Evolutionary conservation across 768 basidiomycete genomes (phyloP).

Genomic region (Amanita thiersii): DNA sequence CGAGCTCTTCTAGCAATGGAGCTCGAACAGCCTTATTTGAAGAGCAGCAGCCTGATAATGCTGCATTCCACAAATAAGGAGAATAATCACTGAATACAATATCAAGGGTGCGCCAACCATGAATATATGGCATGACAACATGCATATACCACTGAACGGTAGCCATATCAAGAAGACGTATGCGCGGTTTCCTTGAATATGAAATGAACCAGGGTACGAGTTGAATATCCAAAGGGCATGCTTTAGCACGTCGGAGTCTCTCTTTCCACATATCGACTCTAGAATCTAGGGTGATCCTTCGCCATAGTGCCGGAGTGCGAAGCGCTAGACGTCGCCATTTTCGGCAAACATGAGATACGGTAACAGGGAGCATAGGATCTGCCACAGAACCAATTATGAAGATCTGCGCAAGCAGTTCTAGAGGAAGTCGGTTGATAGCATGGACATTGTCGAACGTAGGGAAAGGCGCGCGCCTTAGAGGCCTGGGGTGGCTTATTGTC

Average conservation of each 20-base stretch:
- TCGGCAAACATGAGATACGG: constrained; percentile 62
- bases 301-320: constrained; percentile 57
- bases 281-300: constrained; percentile 43
- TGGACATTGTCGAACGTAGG: constrained; percentile 23
- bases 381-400: constrained; percentile 54
- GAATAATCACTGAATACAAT: constrained; percentile 46
- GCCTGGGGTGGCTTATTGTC: constrained; percentile 27
- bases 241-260: constrained; percentile 49
- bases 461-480: constrained; percentile 23
- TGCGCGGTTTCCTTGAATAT: constrained; percentile 17
- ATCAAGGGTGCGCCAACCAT: constrained; percentile 55
- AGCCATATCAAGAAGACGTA: constrained; percentile 31
- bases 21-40: constrained; percentile 26
- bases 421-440: constrained; percentile 50
- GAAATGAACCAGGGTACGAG: constrained; percentile 28
- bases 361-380: constrained; percentile 48
- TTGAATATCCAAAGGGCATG: constrained; percentile 54
- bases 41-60: constrained; percentile 47
- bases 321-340: constrained; percentile 56
- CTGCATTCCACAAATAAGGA: constrained; percentile 63
- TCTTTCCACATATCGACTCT: constrained; percentile 54
- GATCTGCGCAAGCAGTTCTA: constrained; percentile 56
- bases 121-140: constrained; percentile 40
- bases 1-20: constrained; percentile 41
- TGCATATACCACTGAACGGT: constrained; percentile 57